Evolutionary conservation across 1,139 yeast species (phyloP).

Genomic region (Debaryomycetaceae sp.): DNA sequence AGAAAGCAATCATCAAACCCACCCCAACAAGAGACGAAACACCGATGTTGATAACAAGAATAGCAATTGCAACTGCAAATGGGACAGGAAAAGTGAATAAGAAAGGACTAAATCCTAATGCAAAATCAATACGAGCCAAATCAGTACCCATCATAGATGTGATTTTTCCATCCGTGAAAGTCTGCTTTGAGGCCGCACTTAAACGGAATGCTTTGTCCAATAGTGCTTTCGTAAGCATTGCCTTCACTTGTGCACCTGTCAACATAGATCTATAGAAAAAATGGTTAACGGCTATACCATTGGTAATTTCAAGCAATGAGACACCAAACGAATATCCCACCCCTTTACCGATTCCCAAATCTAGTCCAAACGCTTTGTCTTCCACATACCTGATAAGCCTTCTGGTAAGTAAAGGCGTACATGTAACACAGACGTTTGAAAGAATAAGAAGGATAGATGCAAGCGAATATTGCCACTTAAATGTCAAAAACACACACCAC

Average conservation of each 20-base stretch:
- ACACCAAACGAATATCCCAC: constrained; percentile 28
- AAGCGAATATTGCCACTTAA: constrained; percentile 21
- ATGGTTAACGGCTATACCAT: constrained; percentile 57
- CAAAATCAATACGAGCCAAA: constrained; percentile 74
- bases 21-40: constrained; percentile 67
- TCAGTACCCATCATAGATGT: constrained; percentile 70
- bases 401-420: constrained; percentile 28
- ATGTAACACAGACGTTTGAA: constrained; percentile 16
- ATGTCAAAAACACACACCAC: constrained; percentile 24
- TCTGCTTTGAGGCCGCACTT: constrained; percentile 24
- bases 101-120: constrained; percentile 67
- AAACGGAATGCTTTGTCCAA: constrained; percentile 30
- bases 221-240: constrained; percentile 31
- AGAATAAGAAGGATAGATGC: constrained; percentile 18
- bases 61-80: constrained; percentile 54
- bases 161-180: constrained; percentile 29
- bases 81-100: constrained; percentile 62
- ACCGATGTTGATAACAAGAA: constrained; percentile 69
- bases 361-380: constrained; percentile 16
- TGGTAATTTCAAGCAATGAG: constrained; percentile 18
- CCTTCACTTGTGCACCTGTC: constrained; percentile 36
- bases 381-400: constrained; percentile 29
- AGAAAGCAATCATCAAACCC: constrained; percentile 31
- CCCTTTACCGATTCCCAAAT: constrained; percentile 24
- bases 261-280: constrained; percentile 58